Percentiles rank a stretch among this genome's conserved stretches.
phyloP scores from a whole-genome alignment of 371 early-diverging fungal genomes.

The Zancudomyces culisetae region DNA sequence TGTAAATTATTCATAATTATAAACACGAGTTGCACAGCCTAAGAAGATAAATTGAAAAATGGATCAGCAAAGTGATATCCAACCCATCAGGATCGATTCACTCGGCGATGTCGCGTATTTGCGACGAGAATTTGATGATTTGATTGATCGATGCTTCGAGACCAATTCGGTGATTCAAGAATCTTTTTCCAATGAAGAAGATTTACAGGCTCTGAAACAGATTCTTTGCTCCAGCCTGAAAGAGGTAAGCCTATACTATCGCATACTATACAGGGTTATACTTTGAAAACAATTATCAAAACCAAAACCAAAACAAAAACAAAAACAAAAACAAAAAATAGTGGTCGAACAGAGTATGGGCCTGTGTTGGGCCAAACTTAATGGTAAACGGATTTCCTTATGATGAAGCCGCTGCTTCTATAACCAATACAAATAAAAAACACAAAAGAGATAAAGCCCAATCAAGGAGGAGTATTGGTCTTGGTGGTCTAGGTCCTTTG shows the following conservation, averaged over 20 bases:
- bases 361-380: not conserved
- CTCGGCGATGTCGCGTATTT: not conserved
- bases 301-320: not conserved
- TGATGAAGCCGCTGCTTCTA: not conserved
- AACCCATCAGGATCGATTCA: not conserved
- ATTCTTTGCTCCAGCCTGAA: not conserved
- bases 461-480: not conserved
- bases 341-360: slow-evolving; percentile 4
- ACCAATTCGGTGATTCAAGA: not conserved
- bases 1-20: too few species aligned
- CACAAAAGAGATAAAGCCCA: not conserved
- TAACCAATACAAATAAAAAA: not conserved
- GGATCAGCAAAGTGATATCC: not conserved
- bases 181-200: not conserved
- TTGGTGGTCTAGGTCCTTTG: too few species aligned
- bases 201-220: not conserved
- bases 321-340: not conserved
- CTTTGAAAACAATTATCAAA: not conserved
- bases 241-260: not conserved
- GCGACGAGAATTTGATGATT: not conserved
- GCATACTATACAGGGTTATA: not conserved
- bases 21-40: too few species aligned
- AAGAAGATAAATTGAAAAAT: too few species aligned
- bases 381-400: slow-evolving; percentile 3
- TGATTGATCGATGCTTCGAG: slow-evolving; percentile 1